Evolutionary conservation across 1,139 yeast genomes (phyloP), one percentile per base, ranked within the genome.

Genomic region (Dujonia santamariae): DNA sequence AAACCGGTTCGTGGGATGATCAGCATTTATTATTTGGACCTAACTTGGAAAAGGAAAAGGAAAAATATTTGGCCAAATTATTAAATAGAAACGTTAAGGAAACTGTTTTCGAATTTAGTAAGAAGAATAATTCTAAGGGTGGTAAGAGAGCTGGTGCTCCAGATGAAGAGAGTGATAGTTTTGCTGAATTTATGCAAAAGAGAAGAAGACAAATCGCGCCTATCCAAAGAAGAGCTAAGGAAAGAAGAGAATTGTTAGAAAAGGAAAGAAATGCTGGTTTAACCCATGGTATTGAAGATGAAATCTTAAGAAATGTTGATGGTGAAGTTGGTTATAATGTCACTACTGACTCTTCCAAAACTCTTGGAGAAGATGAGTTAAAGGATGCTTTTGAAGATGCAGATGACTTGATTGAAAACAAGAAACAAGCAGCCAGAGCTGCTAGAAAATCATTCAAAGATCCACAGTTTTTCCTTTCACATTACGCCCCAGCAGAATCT

Each of bases 131-230:
- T 12, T 12, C 13, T 7, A 33, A 33, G 29, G 22, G 21, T 20
- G 23, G 22, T n/a, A 26, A 26, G 3, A 22, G 18, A n/a, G 26
- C 23, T 11, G 8, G 13, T 8, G 14, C 12, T 13, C 75, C 73
- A 35, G 57, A 54, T 24, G 54, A 50, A 33, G 72, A 60, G 26
- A 90, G 83, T 44, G 85, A 85, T 44, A 80, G 79, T 43, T 63
- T 88, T 52, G 85, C 86, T 25, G 82, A 81, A 35, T 70, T 92
- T 50, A 92, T 94, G 98, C 73, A 81, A 45, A 78, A 78, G 42
- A 73, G 98, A 66, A 74, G 98, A 57, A 71, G 71, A 43, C 97
- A 90, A 54, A 71, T 94, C 40, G 96, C 95, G 0, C 95, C 95
- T 6, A 77, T 90, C 35, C 96, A 88, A 56, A 68, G 80, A 47